Conservation (phyloP, 768 basidiomycete species). For the Lyophyllum atratum region DNA sequence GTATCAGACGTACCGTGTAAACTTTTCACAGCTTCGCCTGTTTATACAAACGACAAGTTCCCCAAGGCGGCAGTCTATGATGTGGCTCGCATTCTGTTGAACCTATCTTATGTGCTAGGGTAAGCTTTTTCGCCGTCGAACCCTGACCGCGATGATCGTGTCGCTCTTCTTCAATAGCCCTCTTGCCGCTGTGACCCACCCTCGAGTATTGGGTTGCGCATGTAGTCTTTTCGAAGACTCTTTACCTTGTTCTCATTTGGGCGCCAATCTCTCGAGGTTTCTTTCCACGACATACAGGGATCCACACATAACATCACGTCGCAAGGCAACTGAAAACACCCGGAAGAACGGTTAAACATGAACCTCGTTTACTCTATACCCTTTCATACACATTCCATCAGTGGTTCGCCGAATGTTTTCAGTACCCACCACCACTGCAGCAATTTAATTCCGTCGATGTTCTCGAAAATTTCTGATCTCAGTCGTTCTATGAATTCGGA, state of each 20-base stretch:
- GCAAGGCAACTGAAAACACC: neutral
- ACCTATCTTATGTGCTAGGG: no score
- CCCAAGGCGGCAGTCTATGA: no score
- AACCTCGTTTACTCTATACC: neutral
- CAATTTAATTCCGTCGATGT: neutral
- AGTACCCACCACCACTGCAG: neutral
- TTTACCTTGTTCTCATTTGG: neutral
- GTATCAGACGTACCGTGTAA: neutral
- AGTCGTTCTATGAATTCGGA: neutral
- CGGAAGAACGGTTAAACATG: neutral
- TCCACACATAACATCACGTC: neutral
- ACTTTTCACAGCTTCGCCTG: neutral
- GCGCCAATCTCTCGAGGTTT: neutral
- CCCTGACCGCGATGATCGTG: neutral
- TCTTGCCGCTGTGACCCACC: neutral
- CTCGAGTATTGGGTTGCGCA: no score
- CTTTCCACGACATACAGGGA: neutral
- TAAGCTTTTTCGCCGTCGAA: no score
- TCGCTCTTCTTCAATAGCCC: neutral
- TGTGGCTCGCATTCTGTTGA: no score
- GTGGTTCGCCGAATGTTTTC: neutral
- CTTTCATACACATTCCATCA: neutral
- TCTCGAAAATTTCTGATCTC: neutral
- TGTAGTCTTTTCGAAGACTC: neutral
- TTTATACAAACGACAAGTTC: neutral